These are phyloP conservation scores for Sphagnum magellanicum DNA, from an alignment of 228 moss, liverwort and hornwort genomes.

Conservation along the genomic window DNA sequence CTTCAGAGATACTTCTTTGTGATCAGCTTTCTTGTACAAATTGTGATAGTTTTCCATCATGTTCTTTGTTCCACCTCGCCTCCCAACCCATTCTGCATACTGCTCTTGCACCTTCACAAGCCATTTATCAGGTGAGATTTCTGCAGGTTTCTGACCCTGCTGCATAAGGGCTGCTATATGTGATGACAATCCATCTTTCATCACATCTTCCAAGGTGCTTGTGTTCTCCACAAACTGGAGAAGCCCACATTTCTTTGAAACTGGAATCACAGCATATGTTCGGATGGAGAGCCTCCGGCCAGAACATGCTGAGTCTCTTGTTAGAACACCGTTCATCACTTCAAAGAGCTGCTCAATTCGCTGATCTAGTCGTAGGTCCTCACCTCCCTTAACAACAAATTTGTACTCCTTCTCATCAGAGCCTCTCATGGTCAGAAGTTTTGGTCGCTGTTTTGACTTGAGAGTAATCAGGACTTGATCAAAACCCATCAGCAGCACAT, in stretches of 20 bases:
- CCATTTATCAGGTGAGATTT: constrained; percentile 24
- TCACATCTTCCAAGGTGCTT: constrained; percentile 66
- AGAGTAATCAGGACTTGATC: constrained; percentile 70
- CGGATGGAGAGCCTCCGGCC: constrained; percentile 55
- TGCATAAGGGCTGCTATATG: constrained; percentile 27
- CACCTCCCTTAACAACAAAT: constrained; percentile 95
- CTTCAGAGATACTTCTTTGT: constrained; percentile 56
- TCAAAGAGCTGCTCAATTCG: constrained; percentile 94
- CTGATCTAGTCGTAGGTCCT: constrained; percentile 85
- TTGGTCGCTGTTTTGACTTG: constrained; percentile 86
- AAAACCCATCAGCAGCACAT: constrained; percentile 71
- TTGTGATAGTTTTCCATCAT: constrained; percentile 51
- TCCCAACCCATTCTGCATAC: constrained; percentile 62
- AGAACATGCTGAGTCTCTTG: constrained; percentile 60
- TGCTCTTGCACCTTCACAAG: constrained; percentile 31
- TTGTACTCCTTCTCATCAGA: constrained; percentile 91
- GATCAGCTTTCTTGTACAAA: constrained; percentile 52
- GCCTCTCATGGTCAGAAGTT: constrained; percentile 89
- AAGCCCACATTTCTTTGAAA: constrained; percentile 81
- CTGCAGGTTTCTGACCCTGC: constrained; percentile 35
- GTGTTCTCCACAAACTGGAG: constrained; percentile 92
- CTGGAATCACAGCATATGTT: constrained; percentile 77
- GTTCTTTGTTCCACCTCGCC: constrained; percentile 42
- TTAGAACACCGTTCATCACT: constrained; percentile 85
- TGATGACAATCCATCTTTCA: constrained; percentile 68